Evolutionary conservation across 805 yeast genomes (phyloP).

Genomic region (Wickerhamia fluorescens): DNA sequence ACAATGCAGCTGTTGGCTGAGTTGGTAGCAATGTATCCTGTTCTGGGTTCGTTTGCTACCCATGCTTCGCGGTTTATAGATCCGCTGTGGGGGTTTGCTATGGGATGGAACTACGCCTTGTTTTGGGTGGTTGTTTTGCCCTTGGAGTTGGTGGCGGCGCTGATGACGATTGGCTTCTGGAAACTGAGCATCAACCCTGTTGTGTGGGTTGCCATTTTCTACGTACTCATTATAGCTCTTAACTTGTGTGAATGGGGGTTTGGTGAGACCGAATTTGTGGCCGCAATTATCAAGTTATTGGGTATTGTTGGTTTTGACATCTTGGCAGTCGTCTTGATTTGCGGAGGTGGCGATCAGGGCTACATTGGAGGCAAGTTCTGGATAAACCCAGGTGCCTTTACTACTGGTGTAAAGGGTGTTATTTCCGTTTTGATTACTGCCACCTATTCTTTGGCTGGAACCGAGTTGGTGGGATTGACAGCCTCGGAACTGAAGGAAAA

Average conservation of each 20-base stretch:
- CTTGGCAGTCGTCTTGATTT: slow-evolving; percentile 31
- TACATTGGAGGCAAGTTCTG: slow-evolving; percentile 32
- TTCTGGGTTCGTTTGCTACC: slow-evolving; percentile 35
- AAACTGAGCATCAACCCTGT: slow-evolving; percentile 30
- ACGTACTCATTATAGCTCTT: slow-evolving; percentile 27
- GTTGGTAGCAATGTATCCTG: slow-evolving; percentile 31
- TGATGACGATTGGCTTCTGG: slow-evolving; percentile 37
- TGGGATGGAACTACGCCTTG: slow-evolving; percentile 38
- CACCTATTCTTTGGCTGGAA: slow-evolving; percentile 37
- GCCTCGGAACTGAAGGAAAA: slow-evolving; percentile 29
- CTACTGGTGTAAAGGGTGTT: slow-evolving; percentile 31
- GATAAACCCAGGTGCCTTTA: slow-evolving; percentile 31
- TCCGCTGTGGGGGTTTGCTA: slow-evolving; percentile 40
- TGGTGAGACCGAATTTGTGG: slow-evolving; percentile 31
- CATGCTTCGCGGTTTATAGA: slow-evolving; percentile 36
- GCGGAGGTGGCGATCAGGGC: slow-evolving; percentile 34
- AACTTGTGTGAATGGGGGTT: slow-evolving; percentile 30
- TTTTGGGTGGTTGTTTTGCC: slow-evolving; percentile 41
- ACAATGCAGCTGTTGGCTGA: slow-evolving; percentile 39
- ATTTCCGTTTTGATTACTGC: slow-evolving; percentile 34
- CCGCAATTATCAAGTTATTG: slow-evolving; percentile 29
- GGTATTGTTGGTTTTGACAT: slow-evolving; percentile 37
- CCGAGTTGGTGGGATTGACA: slow-evolving; percentile 35
- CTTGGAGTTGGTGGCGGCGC: slow-evolving; percentile 35
- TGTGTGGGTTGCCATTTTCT: slow-evolving; percentile 36